These are phyloP conservation scores for Coelastrella sp. DNA, from an alignment of 139 green algal species.

Conservation along the genomic window DNA sequence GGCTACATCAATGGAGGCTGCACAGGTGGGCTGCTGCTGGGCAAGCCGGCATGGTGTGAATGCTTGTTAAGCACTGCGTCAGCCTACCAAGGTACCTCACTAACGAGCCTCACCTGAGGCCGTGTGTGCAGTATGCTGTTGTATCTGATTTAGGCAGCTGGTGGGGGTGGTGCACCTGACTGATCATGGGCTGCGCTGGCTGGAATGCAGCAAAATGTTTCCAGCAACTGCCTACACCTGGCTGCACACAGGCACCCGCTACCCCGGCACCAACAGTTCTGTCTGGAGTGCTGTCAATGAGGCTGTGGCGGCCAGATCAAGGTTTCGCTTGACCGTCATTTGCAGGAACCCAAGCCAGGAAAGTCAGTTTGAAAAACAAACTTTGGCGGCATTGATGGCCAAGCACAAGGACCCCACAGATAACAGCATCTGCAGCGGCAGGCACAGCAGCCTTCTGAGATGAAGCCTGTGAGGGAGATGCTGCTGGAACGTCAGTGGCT, in stretches of 20 bases:
- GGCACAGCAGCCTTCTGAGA: too few species aligned
- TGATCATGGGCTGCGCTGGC: not conserved
- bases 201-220: not conserved
- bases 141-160: too few species aligned
- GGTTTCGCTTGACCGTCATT: not conserved
- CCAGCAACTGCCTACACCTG: not conserved
- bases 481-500: too few species aligned
- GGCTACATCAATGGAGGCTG: constrained; percentile 33
- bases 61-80: too few species aligned
- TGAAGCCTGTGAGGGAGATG: too few species aligned
- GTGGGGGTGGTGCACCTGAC: too few species aligned
- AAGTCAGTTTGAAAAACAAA: constrained; percentile 43
- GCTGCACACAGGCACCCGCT: not conserved
- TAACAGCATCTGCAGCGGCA: not conserved
- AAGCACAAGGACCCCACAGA: not conserved
- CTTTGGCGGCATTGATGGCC: not conserved
- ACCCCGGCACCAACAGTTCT: not conserved
- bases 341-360: constrained; percentile 28
- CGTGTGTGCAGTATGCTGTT: too few species aligned
- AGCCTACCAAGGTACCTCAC: too few species aligned
- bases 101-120: too few species aligned
- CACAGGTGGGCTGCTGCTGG: not conserved
- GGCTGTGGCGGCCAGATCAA: not conserved
- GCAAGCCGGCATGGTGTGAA: too few species aligned
- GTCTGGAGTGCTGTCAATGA: constrained; percentile 23